Evolutionary conservation across 2,329 filamentous ascomycete species (phyloP), one percentile per base, ranked within the genome.

Genomic region (Peltaster fructicola): DNA sequence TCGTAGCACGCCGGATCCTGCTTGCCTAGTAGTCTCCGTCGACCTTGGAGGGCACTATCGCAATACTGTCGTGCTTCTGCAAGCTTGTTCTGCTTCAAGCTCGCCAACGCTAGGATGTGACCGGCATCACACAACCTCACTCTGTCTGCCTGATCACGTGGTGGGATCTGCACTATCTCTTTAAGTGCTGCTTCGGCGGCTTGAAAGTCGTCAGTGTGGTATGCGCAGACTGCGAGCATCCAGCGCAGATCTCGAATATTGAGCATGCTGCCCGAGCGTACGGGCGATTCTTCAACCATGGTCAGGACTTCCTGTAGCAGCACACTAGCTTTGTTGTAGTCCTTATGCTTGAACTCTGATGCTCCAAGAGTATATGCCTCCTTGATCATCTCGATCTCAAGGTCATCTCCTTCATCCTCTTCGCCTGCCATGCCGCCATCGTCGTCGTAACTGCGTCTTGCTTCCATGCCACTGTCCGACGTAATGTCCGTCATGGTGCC

Each of bases 341-440:
- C 28, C 18, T 26, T 21, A 6, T 29, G 22, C 7, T 40, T 32
- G 32, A 47, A 47, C 11, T 40, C 35, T 24, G 33, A 25, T 6
- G 26, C 32, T 8, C 38, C 43, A 3, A 35, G 37, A 6, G 36
- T 34, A 11, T 43, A 30, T 7, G 43, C 42, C 22, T 38, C 33
- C 27, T 34, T 38, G n/a, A 37, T 40, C 15, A 44, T 26, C 15
- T 47, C 42, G 7, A 33, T 30, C 3, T 36, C 25, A 16, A 47
- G 29, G 24, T 45, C 42, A 25, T 45, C 39, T 8, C 44, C 42
- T 15, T n/a, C n/a, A n/a, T n/a, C n/a, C n/a, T n/a, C n/a, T n/a
- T n/a, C n/a, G n/a, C n/a, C n/a, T n/a, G n/a, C n/a, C n/a, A n/a
- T n/a, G n/a, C n/a, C n/a, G n/a, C n/a, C n/a, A n/a, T n/a, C n/a